These are phyloP conservation scores for Fusarium stilboides DNA, from an alignment of 2,329 filamentous ascomycete genomes.

Conservation along the genomic window DNA sequence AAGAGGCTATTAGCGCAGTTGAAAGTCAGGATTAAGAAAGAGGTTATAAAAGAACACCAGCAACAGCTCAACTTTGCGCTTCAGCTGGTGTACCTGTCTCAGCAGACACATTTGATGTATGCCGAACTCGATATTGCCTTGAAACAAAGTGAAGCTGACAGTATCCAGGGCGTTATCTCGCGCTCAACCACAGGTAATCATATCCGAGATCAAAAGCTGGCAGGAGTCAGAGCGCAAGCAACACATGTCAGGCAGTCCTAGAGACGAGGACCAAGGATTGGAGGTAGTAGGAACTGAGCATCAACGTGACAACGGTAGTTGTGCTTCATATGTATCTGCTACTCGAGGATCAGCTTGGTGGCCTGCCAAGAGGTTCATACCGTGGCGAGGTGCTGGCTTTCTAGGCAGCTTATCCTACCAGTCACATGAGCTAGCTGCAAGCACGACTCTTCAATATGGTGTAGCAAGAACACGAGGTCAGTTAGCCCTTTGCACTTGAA, in stretches of 20 bases:
- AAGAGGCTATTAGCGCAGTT: neutral
- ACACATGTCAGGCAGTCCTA: neutral
- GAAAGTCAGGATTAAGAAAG: conserved; percentile 22
- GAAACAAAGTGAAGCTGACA: fast-evolving
- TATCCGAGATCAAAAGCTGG: conserved; percentile 13
- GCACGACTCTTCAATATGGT: neutral
- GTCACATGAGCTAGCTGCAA: neutral
- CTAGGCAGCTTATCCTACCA: neutral
- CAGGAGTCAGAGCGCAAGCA: neutral
- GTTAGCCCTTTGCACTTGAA: neutral
- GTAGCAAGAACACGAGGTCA: neutral
- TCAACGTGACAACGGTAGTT: too few species aligned
- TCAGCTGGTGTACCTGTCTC: conserved; percentile 15
- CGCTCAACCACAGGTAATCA: conserved; percentile 3
- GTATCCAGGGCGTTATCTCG: conserved; percentile 6
- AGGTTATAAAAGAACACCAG: conserved; percentile 21
- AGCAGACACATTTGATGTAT: conserved; percentile 33
- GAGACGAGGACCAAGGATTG: too few species aligned
- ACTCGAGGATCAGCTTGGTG: too few species aligned
- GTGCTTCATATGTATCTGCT: fast-evolving
- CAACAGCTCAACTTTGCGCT: conserved; percentile 9
- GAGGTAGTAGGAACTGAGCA: neutral
- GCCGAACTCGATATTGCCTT: fast-evolving
- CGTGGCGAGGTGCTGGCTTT: neutral
- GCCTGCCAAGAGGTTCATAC: neutral